Evolutionary conservation across 1,284 basidiomycete genomes (phyloP).

Genomic region (Pascua sp.): DNA sequence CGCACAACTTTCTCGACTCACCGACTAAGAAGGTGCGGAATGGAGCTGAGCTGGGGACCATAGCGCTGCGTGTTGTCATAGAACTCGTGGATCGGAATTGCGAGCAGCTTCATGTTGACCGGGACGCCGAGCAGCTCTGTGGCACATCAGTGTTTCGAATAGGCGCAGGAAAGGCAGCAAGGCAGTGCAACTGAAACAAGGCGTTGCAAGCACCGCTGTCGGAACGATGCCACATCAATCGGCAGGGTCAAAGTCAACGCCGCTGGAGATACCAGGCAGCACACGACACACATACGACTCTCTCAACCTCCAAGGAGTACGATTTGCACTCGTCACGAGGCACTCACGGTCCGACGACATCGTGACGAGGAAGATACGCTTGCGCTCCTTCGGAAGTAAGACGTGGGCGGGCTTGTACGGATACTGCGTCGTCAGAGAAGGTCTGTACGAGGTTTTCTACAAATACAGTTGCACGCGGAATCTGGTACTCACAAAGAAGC

Average conservation of each 20-base stretch:
- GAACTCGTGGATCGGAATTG: slow-evolving; percentile 91
- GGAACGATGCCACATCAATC: too few relatives aligned
- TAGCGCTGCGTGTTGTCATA: slow-evolving; percentile 96
- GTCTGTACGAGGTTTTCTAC: background rate
- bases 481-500: slow-evolving; percentile 76
- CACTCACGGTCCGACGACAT: slow-evolving; percentile 81
- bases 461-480: too few relatives aligned
- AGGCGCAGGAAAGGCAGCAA: background rate
- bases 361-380: slow-evolving; percentile 91
- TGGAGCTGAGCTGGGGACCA: slow-evolving; percentile 88
- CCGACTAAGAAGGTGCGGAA: slow-evolving; percentile 89
- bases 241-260: too few relatives aligned
- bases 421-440: slow-evolving; percentile 59
- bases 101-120: slow-evolving; percentile 97
- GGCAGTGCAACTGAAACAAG: background rate
- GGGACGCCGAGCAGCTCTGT: slow-evolving; percentile 92
- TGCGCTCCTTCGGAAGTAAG: slow-evolving; percentile 96
- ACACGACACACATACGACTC: too few relatives aligned
- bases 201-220: too few relatives aligned
- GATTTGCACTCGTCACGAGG: too few relatives aligned
- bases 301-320: too few relatives aligned
- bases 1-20: slow-evolving; percentile 46
- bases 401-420: slow-evolving; percentile 96
- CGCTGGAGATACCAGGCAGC: too few relatives aligned
- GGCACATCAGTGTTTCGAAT: background rate